A percentile compares a stretch with the other conserved stretches of the same genome.
Conservation (phyloP, 1,284 basidiomycete species). For the Moesziomyces sp. region DNA sequence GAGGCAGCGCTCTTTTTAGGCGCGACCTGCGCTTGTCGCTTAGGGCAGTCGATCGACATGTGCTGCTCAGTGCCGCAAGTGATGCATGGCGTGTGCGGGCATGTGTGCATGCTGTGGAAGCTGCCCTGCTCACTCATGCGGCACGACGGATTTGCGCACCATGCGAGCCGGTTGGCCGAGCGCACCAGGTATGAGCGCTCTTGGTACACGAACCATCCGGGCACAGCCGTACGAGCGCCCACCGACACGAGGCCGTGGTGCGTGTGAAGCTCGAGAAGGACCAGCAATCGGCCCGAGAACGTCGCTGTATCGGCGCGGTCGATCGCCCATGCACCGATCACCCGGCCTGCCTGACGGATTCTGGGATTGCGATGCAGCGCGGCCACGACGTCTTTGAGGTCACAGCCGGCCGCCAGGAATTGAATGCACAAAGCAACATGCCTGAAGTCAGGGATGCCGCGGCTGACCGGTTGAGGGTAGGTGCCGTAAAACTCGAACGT, state of each 20-base stretch:
- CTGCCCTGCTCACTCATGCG: slow-evolving; percentile 9
- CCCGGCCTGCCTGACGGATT: slow-evolving; percentile 12
- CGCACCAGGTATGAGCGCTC: slow-evolving; percentile 28
- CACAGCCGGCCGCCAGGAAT: slow-evolving; percentile 15
- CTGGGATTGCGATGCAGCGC: slow-evolving; percentile 3
- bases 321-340: slow-evolving; percentile 28
- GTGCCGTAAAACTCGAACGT: slow-evolving; percentile 39
- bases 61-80: slow-evolving; percentile 20
- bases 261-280: slow-evolving; percentile 26
- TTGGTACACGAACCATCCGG: slow-evolving; percentile 27
- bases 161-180: slow-evolving; percentile 24
- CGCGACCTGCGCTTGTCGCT: slow-evolving; percentile 13
- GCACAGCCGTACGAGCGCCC: slow-evolving; percentile 14
- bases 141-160: slow-evolving; percentile 25
- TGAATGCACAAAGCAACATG: slow-evolving; percentile 32
- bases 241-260: slow-evolving; percentile 9
- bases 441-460: slow-evolving; percentile 14
- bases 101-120: slow-evolving; percentile 34
- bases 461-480: slow-evolving; percentile 9
- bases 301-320: slow-evolving; percentile 4
- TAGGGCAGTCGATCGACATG: slow-evolving; percentile 17
- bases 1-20: slow-evolving; percentile 10
- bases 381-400: neutral
- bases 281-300: slow-evolving; percentile 30
- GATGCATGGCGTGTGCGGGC: slow-evolving; percentile 14